These are phyloP conservation scores for Xerocomellus amylosporus DNA, from an alignment of 768 basidiomycete species.

Conservation along the genomic window DNA sequence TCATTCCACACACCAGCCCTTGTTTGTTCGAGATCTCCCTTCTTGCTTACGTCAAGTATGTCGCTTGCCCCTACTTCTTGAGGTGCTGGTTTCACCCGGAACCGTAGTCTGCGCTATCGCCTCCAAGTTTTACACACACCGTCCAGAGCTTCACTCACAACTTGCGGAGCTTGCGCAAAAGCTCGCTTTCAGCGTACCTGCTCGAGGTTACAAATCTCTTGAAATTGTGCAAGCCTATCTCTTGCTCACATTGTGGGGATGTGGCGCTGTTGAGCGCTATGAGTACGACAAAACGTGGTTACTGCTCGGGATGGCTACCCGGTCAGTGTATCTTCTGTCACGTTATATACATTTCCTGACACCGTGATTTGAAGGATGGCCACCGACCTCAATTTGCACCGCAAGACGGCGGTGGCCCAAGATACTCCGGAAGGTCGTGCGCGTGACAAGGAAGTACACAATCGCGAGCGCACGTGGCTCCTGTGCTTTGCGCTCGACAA, in stretches of 20 bases:
- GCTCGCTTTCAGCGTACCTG: slow-evolving; percentile 84
- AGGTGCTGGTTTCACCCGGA: slow-evolving; percentile 1
- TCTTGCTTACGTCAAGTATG: slow-evolving; percentile 89
- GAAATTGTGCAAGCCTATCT: slow-evolving; percentile 96
- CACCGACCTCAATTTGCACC: slow-evolving; percentile 92
- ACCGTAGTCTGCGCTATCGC: slow-evolving; percentile 88
- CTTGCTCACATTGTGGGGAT: slow-evolving; percentile 84
- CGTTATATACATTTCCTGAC: slow-evolving; percentile 8
- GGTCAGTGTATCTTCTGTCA: slow-evolving; percentile 41
- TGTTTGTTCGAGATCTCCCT: slow-evolving; percentile 92
- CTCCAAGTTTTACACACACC: slow-evolving; percentile 80
- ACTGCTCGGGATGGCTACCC: slow-evolving; percentile 80
- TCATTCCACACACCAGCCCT: slow-evolving; percentile 93
- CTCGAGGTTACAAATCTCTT: slow-evolving; percentile 85
- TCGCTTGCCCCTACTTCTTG: slow-evolving; percentile 15
- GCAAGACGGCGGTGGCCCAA: slow-evolving; percentile 64
- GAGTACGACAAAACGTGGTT: slow-evolving; percentile 97
- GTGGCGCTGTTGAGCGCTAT: slow-evolving; percentile 92
- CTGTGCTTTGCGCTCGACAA: slow-evolving; percentile 83
- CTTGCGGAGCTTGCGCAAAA: slow-evolving; percentile 82
- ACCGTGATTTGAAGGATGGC: slow-evolving; percentile 64
- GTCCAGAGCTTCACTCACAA: slow-evolving; percentile 77
- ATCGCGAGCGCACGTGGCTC: slow-evolving; percentile 94
- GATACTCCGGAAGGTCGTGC: slow-evolving; percentile 79
- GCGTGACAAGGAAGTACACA: slow-evolving; percentile 83